Evolutionary conservation across 768 basidiomycete genomes (phyloP), one percentile per base, ranked within the genome.

Genomic region (Suillus decipiens): DNA sequence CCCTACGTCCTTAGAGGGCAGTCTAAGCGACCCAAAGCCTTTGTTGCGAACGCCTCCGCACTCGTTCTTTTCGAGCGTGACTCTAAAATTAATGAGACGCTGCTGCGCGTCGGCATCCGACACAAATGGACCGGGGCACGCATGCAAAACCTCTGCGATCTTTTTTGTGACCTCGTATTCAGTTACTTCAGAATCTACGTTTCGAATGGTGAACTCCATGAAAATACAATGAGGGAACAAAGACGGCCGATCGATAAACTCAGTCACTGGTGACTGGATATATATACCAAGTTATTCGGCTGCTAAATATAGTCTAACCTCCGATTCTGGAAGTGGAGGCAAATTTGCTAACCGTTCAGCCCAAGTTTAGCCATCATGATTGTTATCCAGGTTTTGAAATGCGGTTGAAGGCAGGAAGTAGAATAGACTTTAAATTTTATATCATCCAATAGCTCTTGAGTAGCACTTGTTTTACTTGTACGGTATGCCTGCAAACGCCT

Each of bases 71-170:
- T 86, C 81, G n/a, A 92, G 76, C 19, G 57, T 69, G 60, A 93
- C 82, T 48, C 75, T 67, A 74, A 92, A 93, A 65, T 93, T 92
- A 41, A 89, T 78, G 41, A 51, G 67, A 33, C 69, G 68, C 22
- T 70, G 71, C 17, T 19, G 39, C 37, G 17, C 39, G 39, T 65
- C 61, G 37, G 65, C 61, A 48, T 55, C 58, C 11, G 70, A 63
- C 14, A 75, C 70, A 53, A 75, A 77, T 2, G 36, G 42, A 4
- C 74, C 74, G 1, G 75, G 72, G 37, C 65, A 70, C 50, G 59
- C 56, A 65, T 92, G 91, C 0, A 93, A 74, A 41, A 88, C 77
- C 5, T 67, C 61, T 1, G 85, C 84, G 53, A 93, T 78, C 7
- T 73, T 78, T 42, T 84, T 80, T 24, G 82, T 87, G 19, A 91